Conservation (phyloP, 345 rosid genomes). For the Syzygium oleosum region DNA sequence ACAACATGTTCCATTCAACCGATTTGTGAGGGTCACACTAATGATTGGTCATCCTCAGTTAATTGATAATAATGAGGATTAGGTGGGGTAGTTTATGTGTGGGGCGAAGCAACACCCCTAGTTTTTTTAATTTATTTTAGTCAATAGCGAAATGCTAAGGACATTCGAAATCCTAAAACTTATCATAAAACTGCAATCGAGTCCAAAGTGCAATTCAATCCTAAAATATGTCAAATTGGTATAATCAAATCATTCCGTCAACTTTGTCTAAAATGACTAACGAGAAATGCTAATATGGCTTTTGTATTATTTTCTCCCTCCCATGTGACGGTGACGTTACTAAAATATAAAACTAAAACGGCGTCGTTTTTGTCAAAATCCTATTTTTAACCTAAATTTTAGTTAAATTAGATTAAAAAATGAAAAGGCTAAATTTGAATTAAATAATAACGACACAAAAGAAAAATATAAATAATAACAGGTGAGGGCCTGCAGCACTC, state of each 20-base stretch:
- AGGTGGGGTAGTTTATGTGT: rapidly evolving
- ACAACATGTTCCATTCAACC: neutral
- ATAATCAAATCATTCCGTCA: neutral
- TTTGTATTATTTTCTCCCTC: neutral
- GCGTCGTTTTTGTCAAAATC: neutral
- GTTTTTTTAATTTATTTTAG: neutral
- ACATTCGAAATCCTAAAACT: too few species aligned
- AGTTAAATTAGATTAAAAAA: neutral
- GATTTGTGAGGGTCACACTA: neutral
- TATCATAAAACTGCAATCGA: rapidly evolving
- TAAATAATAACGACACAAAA: neutral
- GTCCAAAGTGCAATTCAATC: rapidly evolving
- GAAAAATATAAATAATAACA: too few species aligned
- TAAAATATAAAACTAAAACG: neutral
- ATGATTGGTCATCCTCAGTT: neutral
- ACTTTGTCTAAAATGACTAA: neutral
- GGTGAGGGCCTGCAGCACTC: neutral
- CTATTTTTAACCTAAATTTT: neutral
- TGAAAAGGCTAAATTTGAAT: neutral
- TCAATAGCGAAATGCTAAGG: neutral
- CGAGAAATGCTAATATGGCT: neutral
- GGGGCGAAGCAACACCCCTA: neutral
- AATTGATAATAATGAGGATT: neutral
- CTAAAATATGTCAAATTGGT: rapidly evolving
- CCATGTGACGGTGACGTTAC: neutral